Conservation (phyloP, 2,329 filamentous ascomycete genomes). For the Fusarium coffeatum region DNA sequence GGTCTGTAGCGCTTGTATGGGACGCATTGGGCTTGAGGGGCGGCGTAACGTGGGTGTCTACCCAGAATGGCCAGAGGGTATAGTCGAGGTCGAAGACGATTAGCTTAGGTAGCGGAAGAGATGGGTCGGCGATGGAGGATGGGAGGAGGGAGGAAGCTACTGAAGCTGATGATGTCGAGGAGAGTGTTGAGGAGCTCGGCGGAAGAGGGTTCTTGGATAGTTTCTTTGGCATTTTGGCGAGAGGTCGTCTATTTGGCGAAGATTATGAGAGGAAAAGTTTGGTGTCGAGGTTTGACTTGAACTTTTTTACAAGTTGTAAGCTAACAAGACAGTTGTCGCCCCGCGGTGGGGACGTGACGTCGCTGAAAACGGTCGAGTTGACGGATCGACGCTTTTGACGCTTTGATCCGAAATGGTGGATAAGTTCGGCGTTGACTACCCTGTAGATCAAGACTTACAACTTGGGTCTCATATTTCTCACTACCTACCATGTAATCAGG, state of each 20-base stretch:
- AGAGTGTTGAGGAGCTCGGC: conserved; percentile 36
- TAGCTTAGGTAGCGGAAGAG: conserved; percentile 79
- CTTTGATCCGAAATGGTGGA: background rate
- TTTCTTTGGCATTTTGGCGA: conserved; percentile 49
- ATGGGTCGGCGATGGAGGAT: conserved; percentile 61
- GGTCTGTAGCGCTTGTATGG: conserved; percentile 62
- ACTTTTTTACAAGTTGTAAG: conserved; percentile 18
- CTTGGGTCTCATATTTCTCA: too few species aligned
- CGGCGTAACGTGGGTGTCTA: conserved; percentile 88
- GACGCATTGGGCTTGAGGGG: conserved; percentile 69
- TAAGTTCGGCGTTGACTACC: background rate
- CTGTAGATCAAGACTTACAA: background rate
- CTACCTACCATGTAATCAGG: too few species aligned
- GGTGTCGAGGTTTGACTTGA: conserved; percentile 16
- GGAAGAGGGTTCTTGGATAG: conserved; percentile 47
- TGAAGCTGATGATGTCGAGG: conserved; percentile 47
- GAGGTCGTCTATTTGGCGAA: background rate
- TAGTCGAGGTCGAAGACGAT: conserved; percentile 97
- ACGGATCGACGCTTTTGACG: conserved; percentile 1
- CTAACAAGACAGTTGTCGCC: conserved; percentile 1
- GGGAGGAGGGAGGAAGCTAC: conserved; percentile 52
- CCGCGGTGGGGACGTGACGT: conserved; percentile 18
- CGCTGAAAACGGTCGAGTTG: conserved; percentile 1
- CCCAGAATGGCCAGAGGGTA: conserved; percentile 99
- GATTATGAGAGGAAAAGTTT: background rate